Conservation (phyloP, 2,329 filamentous ascomycete genomes). For the Cercospora nicotianae region DNA sequence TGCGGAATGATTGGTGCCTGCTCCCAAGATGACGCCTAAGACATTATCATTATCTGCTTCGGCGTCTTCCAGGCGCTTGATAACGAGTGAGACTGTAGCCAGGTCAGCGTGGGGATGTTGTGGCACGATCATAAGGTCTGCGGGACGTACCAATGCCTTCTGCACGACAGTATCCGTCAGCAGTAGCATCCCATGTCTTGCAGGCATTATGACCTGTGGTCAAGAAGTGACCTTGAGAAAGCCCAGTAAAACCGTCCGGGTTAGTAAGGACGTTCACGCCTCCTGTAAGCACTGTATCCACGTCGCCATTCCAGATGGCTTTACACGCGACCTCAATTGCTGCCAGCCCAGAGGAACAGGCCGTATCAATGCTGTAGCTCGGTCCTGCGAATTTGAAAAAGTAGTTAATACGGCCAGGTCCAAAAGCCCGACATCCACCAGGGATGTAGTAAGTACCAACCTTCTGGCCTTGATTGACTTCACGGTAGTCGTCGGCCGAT, state of each 20-base stretch:
- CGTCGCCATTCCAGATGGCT: conserved; percentile 34
- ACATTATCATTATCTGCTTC: conserved; percentile 38
- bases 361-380: conserved; percentile 35
- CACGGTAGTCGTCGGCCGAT: conserved; percentile 39
- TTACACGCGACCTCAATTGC: conserved; percentile 31
- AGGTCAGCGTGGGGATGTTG: background rate
- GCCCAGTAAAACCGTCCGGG: conserved; percentile 23
- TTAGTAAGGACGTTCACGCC: conserved; percentile 32
- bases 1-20: conserved; percentile 22
- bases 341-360: conserved; percentile 35
- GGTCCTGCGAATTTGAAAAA: conserved; percentile 31
- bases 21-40: conserved; percentile 18
- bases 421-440: conserved; percentile 33
- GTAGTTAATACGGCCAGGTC: conserved; percentile 30
- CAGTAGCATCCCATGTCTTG: conserved; percentile 34
- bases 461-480: conserved; percentile 33
- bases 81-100: conserved; percentile 24
- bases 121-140: background rate
- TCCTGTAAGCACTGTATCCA: conserved; percentile 35
- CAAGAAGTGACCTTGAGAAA: conserved; percentile 33
- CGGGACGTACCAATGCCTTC: conserved; percentile 26
- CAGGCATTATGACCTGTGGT: conserved; percentile 23
- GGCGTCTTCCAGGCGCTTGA: conserved; percentile 39
- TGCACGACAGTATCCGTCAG: conserved; percentile 37
- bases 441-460: conserved; percentile 32